Conservation (phyloP, 495 filamentous ascomycete species). For the Trichoderma erinaceum region DNA sequence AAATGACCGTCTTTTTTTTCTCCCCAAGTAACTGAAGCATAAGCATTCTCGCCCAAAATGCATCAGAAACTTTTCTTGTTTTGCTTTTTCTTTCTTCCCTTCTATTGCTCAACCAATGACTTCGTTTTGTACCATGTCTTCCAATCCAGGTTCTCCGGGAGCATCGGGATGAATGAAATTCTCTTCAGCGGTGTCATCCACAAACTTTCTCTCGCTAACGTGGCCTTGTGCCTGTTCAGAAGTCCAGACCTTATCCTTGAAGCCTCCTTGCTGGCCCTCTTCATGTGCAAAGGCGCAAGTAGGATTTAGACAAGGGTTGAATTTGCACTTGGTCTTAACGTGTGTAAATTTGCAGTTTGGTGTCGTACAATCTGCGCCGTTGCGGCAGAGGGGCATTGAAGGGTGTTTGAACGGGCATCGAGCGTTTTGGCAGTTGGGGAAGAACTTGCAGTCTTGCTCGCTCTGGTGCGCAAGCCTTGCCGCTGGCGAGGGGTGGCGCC, state of each 20-base stretch:
- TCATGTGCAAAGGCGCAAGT: slow-evolving; percentile 83
- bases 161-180: slow-evolving; percentile 70
- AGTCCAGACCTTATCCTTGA: slow-evolving; percentile 88
- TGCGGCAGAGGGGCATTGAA: slow-evolving; percentile 71
- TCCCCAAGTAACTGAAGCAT: neutral
- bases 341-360: slow-evolving; percentile 89
- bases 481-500: slow-evolving; percentile 86
- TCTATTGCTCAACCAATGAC: slow-evolving; percentile 17
- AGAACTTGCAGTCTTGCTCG: slow-evolving; percentile 89
- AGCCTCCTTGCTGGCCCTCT: slow-evolving; percentile 78
- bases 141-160: slow-evolving; percentile 19
- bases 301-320: slow-evolving; percentile 81
- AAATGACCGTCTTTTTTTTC: slow-evolving; percentile 3
- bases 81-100: neutral
- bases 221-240: slow-evolving; percentile 54
- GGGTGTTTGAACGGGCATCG: slow-evolving; percentile 85
- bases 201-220: slow-evolving; percentile 90
- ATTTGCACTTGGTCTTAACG: slow-evolving; percentile 74
- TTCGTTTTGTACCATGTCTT: slow-evolving; percentile 21
- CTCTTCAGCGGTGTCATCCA: slow-evolving; percentile 60
- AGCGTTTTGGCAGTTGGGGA: slow-evolving; percentile 84
- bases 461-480: slow-evolving; percentile 67
- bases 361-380: slow-evolving; percentile 83
- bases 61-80: neutral
- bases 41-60: neutral